Percentiles rank a stretch among this genome's conserved stretches.
Conservation (phyloP, 1,284 basidiomycete species). For the Pseudozyma tsukubaensis region DNA sequence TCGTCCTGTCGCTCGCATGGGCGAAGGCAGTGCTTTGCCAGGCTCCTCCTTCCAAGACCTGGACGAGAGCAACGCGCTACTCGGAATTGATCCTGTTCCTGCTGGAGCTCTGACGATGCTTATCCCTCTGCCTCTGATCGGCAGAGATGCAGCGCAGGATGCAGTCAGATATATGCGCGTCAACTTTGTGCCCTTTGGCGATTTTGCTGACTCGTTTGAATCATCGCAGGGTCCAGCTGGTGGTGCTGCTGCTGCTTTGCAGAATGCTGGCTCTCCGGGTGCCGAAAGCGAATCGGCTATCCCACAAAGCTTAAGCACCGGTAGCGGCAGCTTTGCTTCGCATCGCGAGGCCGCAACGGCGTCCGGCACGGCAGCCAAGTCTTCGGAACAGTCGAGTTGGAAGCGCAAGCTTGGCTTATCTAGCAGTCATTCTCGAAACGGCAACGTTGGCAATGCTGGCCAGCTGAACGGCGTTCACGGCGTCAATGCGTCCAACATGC, state of each 20-base stretch:
- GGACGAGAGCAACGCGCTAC: constrained; percentile 36
- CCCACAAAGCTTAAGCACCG: constrained; percentile 24
- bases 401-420: constrained; percentile 44
- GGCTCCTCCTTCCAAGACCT: constrained; percentile 20
- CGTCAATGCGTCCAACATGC: not conserved
- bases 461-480: not conserved
- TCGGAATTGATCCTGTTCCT: constrained; percentile 51
- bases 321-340: constrained; percentile 16
- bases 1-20: not conserved
- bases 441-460: not conserved
- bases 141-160: constrained; percentile 18
- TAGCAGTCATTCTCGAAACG: not conserved
- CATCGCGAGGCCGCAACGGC: constrained; percentile 6
- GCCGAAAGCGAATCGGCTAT: constrained; percentile 14
- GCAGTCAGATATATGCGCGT: constrained; percentile 48
- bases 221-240: not conserved
- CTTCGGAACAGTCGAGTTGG: constrained; percentile 31
- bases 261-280: constrained; percentile 11
- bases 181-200: constrained; percentile 51
- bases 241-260: not conserved
- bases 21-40: not conserved
- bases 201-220: constrained; percentile 13
- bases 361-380: constrained; percentile 6
- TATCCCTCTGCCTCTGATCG: constrained; percentile 54
- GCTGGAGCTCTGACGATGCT: constrained; percentile 57